These are phyloP conservation scores for Rhododendron kiyosumense DNA, from an alignment of 148 eudicot genomes.

Conservation along the genomic window DNA sequence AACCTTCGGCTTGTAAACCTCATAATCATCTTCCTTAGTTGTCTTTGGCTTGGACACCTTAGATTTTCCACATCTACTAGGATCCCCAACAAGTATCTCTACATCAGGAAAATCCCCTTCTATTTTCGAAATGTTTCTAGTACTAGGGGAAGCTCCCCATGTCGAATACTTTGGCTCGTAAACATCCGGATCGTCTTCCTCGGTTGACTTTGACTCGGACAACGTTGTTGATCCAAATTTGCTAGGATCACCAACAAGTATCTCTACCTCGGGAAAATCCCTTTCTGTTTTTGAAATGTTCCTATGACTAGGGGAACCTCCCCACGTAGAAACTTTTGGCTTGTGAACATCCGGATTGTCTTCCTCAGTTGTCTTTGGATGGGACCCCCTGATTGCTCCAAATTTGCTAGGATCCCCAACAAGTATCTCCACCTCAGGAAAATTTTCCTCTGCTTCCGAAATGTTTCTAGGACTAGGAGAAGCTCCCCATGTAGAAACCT, in stretches of 20 bases:
- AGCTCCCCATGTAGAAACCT: slow-evolving; percentile 89
- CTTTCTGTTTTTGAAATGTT: slow-evolving; percentile 67
- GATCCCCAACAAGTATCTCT: slow-evolving; percentile 82
- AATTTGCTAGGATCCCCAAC: slow-evolving; percentile 80
- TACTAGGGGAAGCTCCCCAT: slow-evolving; percentile 91
- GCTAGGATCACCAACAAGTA: slow-evolving; percentile 74
- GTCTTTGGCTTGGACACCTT: slow-evolving; percentile 25
- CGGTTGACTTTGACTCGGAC: slow-evolving; percentile 22
- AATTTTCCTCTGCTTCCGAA: slow-evolving; percentile 29
- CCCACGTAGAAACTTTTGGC: slow-evolving; percentile 97
- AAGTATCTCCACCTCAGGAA: slow-evolving; percentile 84
- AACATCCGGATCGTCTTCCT: slow-evolving; percentile 49
- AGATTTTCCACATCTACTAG: slow-evolving; percentile 46
- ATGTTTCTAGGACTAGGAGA: slow-evolving; percentile 59
- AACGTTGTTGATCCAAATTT: slow-evolving; percentile 39
- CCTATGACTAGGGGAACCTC: slow-evolving; percentile 78
- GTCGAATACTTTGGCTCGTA: slow-evolving; percentile 95
- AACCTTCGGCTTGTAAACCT: slow-evolving; percentile 79
- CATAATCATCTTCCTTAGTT: slow-evolving; percentile 35
- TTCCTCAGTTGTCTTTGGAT: slow-evolving; percentile 28
- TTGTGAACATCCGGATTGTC: slow-evolving; percentile 55
- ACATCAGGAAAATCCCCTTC: slow-evolving; percentile 69
- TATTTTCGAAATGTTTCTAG: slow-evolving; percentile 11
- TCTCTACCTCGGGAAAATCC: slow-evolving; percentile 79
- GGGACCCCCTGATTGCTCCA: slow-evolving; percentile 24